These are phyloP conservation scores for Eucalyptus marginata DNA, from an alignment of 345 rosid genomes.

Conservation along the genomic window DNA sequence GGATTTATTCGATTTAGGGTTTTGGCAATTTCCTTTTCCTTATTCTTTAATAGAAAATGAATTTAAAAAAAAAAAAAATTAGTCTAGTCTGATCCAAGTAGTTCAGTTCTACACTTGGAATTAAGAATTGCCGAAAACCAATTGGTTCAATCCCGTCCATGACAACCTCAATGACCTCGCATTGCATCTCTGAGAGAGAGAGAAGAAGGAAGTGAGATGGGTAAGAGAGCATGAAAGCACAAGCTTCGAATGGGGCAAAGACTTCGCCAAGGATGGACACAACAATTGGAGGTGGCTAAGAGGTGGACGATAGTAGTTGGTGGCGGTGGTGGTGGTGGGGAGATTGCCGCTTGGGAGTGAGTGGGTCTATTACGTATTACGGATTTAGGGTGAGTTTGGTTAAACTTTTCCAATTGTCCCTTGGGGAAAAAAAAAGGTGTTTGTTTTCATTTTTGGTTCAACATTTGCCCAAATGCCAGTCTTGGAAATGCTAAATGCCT, in stretches of 20 bases:
- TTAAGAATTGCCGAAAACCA: accelerated
- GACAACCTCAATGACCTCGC: background rate
- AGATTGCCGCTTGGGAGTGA: background rate
- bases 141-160: accelerated
- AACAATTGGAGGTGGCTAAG: background rate
- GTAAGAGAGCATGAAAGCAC: background rate
- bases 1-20: accelerated
- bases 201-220: accelerated
- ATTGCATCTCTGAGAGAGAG: background rate
- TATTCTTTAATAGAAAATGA: too few species aligned
- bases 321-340: background rate
- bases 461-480: too few species aligned
- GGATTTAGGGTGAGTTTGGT: too few species aligned
- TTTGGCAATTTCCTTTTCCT: too few species aligned
- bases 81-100: accelerated
- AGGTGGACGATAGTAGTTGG: background rate
- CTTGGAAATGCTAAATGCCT: accelerated
- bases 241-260: accelerated
- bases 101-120: accelerated
- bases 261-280: background rate
- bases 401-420: too few species aligned
- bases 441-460: background rate
- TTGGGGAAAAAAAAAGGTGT: too few species aligned
- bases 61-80: too few species aligned
- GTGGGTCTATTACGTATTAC: background rate